A percentile compares a stretch with the other conserved stretches of the same genome.
phyloP scores from a whole-genome alignment of 257 asterid genomes.

The Solanum habrochaites region DNA sequence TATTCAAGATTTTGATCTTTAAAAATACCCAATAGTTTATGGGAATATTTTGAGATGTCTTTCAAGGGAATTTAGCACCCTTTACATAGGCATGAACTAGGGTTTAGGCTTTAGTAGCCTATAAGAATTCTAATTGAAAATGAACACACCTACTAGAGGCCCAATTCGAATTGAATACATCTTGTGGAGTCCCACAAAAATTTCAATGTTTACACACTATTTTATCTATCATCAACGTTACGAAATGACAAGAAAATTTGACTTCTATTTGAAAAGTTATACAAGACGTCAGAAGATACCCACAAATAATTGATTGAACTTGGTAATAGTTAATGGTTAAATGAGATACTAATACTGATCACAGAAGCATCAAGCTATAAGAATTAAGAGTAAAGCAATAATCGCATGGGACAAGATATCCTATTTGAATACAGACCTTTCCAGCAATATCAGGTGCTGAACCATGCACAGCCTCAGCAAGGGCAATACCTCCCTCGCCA shows the following conservation, averaged over 20 bases:
- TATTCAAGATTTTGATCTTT: no score
- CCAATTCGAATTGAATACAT: no score
- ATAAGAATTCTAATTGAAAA: no score
- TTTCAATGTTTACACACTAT: background rate
- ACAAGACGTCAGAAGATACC: background rate
- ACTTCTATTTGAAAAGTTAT: background rate
- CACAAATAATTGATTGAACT: background rate
- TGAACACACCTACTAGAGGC: no score
- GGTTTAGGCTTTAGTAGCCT: no score
- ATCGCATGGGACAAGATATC: background rate
- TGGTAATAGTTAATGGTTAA: background rate
- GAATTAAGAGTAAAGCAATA: background rate
- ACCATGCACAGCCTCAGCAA: conserved; percentile 99
- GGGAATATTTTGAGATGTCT: no score
- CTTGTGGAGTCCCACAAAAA: no score
- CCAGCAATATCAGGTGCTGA: conserved; percentile 99
- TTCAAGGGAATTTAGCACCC: no score
- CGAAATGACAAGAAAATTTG: background rate
- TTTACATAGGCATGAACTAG: no score
- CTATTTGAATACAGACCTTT: conserved; percentile 39
- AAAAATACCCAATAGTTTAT: no score
- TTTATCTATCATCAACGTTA: background rate
- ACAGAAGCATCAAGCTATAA: background rate
- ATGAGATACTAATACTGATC: background rate
- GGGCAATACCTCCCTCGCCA: conserved; percentile 98